phyloP scores from a whole-genome alignment of 768 basidiomycete species.

The Megacollybia marginata region DNA sequence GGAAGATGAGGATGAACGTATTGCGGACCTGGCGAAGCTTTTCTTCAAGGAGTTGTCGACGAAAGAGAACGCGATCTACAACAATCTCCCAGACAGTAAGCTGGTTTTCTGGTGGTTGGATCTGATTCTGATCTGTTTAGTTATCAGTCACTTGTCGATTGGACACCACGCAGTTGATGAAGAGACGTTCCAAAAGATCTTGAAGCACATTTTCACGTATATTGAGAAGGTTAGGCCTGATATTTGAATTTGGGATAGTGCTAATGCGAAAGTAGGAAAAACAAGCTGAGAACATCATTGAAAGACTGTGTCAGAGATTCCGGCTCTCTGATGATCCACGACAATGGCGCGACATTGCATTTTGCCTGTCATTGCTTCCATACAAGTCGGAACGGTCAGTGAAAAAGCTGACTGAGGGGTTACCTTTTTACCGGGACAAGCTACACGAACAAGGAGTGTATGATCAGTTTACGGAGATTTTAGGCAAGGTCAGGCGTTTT shows the following conservation, averaged over 20 bases:
- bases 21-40: slow-evolving; percentile 91
- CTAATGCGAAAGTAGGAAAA: slow-evolving; percentile 61
- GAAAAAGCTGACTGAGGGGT: slow-evolving; percentile 90
- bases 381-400: slow-evolving; percentile 97
- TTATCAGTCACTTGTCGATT: slow-evolving; percentile 90
- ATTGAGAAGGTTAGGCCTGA: slow-evolving; percentile 79
- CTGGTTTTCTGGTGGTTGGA: not conserved
- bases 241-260: not conserved
- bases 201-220: slow-evolving; percentile 93
- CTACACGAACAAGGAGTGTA: slow-evolving; percentile 83
- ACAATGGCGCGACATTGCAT: slow-evolving; percentile 97
- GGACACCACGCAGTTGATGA: slow-evolving; percentile 92
- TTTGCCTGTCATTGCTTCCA: slow-evolving; percentile 87
- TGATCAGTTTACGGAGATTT: slow-evolving; percentile 78
- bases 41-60: slow-evolving; percentile 96
- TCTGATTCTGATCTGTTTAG: slow-evolving; percentile 26
- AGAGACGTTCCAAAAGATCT: slow-evolving; percentile 83
- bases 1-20: slow-evolving; percentile 81
- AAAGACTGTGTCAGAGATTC: slow-evolving; percentile 97
- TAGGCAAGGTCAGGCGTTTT: slow-evolving; percentile 61
- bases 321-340: slow-evolving; percentile 78
- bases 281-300: slow-evolving; percentile 95
- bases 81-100: slow-evolving; percentile 93
- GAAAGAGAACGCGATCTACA: slow-evolving; percentile 98
- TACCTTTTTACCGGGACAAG: slow-evolving; percentile 95